Percentiles rank a stretch among this genome's conserved stretches.
Conservation (phyloP, 495 filamentous ascomycete species). For the Penicillium simplicissimum region DNA sequence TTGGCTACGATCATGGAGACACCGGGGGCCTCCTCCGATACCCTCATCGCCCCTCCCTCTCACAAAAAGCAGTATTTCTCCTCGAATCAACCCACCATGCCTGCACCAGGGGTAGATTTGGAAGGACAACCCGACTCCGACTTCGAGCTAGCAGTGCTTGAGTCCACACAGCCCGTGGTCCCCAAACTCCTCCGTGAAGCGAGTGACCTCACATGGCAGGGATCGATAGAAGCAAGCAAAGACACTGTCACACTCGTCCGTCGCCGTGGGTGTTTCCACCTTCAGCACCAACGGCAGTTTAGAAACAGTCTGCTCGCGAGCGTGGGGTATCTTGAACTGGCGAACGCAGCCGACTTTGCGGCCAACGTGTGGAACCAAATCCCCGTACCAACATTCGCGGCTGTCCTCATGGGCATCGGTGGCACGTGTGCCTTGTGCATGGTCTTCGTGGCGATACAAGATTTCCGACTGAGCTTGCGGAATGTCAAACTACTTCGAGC, state of each 20-base stretch:
- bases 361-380: constrained; percentile 56
- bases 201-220: constrained; percentile 27
- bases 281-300: constrained; percentile 38
- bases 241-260: constrained; percentile 26
- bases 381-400: constrained; percentile 46
- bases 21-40: constrained; percentile 21
- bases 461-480: constrained; percentile 42
- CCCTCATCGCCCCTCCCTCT: constrained; percentile 14
- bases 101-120: too few species aligned
- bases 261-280: constrained; percentile 23
- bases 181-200: constrained; percentile 27
- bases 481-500: constrained; percentile 44
- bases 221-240: constrained; percentile 17
- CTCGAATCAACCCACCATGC: background rate
- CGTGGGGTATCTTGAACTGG: constrained; percentile 52
- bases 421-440: constrained; percentile 47
- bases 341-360: constrained; percentile 54
- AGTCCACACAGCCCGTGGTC: constrained; percentile 10
- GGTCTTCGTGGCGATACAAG: constrained; percentile 43
- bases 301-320: constrained; percentile 49
- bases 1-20: constrained; percentile 15
- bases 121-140: constrained; percentile 5
- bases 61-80: background rate
- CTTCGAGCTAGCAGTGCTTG: constrained; percentile 12
- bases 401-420: constrained; percentile 51